phyloP scores from a whole-genome alignment of 495 filamentous ascomycete genomes.

The Neurospora terricola region DNA sequence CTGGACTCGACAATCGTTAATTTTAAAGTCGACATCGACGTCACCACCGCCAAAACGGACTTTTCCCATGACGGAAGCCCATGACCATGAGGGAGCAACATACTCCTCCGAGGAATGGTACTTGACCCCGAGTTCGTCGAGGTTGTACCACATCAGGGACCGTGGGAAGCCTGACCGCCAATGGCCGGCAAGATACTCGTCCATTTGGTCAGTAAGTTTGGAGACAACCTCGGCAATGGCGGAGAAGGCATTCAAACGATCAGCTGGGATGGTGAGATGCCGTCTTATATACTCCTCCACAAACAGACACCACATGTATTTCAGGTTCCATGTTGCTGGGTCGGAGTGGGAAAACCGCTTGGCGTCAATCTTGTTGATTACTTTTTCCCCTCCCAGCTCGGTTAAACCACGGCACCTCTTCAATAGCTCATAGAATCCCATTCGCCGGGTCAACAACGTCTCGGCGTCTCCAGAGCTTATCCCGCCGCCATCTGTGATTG shows the following conservation, averaged over 20 bases:
- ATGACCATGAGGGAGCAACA: neutral
- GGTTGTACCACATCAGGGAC: neutral
- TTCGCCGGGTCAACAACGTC: neutral
- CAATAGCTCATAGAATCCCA: neutral
- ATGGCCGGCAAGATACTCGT: neutral
- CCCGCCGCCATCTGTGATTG: neutral
- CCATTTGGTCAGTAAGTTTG: neutral
- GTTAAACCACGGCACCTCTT: neutral
- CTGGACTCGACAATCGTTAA: neutral
- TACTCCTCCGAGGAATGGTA: neutral
- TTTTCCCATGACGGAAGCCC: neutral
- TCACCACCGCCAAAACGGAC: neutral
- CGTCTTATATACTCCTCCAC: neutral
- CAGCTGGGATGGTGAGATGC: neutral
- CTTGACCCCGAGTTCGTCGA: neutral
- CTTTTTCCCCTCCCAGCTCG: neutral
- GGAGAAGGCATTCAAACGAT: neutral
- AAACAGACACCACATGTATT: neutral
- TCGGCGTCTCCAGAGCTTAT: accelerated
- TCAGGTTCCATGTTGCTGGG: neutral
- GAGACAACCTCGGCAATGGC: neutral
- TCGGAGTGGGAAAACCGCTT: neutral
- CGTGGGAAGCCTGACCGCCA: neutral
- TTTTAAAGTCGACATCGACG: neutral
- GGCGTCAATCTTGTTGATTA: neutral